Conservation (phyloP, 2,329 filamentous ascomycete genomes). For the Diaporthe sp. region DNA sequence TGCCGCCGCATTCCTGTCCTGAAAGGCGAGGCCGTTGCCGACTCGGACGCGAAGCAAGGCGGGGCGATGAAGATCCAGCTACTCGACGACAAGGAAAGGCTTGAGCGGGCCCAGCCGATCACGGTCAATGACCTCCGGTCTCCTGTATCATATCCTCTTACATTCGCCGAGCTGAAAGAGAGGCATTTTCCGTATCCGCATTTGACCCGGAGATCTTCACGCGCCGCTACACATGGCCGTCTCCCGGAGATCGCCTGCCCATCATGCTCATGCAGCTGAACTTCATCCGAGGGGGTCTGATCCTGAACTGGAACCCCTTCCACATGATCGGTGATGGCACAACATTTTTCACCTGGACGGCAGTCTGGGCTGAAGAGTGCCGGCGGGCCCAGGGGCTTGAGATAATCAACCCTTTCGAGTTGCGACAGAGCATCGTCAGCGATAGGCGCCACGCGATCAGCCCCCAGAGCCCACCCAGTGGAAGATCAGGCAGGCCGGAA, state of each 20-base stretch:
- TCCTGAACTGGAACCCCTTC: conserved; percentile 48
- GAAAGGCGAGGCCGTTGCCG: conserved; percentile 51
- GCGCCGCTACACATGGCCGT: conserved; percentile 47
- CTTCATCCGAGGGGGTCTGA: conserved; percentile 50
- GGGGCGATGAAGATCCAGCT: conserved; percentile 51
- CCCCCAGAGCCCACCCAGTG: conserved; percentile 46
- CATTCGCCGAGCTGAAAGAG: conserved; percentile 47
- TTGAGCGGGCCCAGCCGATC: conserved; percentile 46
- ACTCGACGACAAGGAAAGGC: conserved; percentile 41
- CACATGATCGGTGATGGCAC: conserved; percentile 54
- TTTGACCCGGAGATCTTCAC: conserved; percentile 46
- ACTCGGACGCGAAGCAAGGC: conserved; percentile 49
- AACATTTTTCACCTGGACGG: conserved; percentile 50
- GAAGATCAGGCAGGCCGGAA: conserved; percentile 46
- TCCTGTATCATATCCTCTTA: conserved; percentile 45
- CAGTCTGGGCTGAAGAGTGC: conserved; percentile 54
- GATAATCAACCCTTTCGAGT: conserved; percentile 44
- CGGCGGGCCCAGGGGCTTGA: conserved; percentile 49
- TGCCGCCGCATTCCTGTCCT: conserved; percentile 49
- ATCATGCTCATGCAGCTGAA: conserved; percentile 48
- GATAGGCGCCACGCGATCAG: conserved; percentile 49
- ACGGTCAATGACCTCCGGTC: conserved; percentile 47
- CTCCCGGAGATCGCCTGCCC: conserved; percentile 43
- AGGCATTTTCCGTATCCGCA: conserved; percentile 46
- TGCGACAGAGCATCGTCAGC: conserved; percentile 49